Base-by-base conservation (phyloP, 176 grass and related monocot species). In the Oryza punctata region DNA sequence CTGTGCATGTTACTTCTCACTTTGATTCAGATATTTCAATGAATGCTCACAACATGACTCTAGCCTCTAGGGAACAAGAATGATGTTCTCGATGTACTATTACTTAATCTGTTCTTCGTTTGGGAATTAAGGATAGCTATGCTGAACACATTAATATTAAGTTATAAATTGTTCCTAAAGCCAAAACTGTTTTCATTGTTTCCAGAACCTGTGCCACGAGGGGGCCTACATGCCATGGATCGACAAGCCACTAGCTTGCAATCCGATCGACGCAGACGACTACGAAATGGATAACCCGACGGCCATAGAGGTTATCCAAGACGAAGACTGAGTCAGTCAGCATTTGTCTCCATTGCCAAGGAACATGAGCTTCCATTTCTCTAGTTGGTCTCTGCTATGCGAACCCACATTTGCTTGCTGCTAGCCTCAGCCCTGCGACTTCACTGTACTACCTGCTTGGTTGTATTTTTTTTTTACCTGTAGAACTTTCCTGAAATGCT, bases 141-240 rank as follows among this genome's bases (percentile, higher is more conserved):
- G 59, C 74, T 40, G 28, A 67, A 47, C 6, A 33, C 28, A 3
- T 28, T 46, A 2, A 0, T 21, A 32, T 0, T 21, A 32, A 24
- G 27, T 67, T 79, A 23, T 41, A 41, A 10, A 1, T 38, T 69
- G 21, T 21, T 35, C 28, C 49, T 78, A 70, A 78, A 78, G 0
- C 50, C 4, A 24, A 37, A 21, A 30, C 23, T 75, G 10, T 29
- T 40, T 3, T 3, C 6, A 44, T 18, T 64, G n/a, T 86, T 24
- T 82, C 78, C 82, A 94, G 93, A 94, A 92, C 26, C 85, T 92
- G 45, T 92, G 90, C 80, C 93, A 94, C 64, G 87, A 94, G 9
- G 93, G 90, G 72, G 90, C 93, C 6, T 89, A 90, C 79, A 90
- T 90, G 81, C 90, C 93, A 47, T 95, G 93, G 93, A 70, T 90